Base-by-base conservation (phyloP, 441 rosid genomes). In the Erodium texanum region DNA sequence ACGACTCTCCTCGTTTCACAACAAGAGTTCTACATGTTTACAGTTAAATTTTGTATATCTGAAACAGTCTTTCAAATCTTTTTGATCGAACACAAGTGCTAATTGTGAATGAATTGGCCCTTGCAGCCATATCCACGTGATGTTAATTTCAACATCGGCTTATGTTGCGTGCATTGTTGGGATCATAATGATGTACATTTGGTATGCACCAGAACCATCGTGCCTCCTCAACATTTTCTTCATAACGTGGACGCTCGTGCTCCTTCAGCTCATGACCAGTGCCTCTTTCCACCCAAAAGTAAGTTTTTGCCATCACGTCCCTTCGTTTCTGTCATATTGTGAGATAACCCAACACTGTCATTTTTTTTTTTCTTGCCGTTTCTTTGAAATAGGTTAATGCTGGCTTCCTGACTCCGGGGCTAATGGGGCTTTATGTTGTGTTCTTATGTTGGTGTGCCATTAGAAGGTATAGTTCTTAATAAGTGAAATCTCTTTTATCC, bases 391-490 rank as follows among this genome's bases (percentile, higher is more conserved):
- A 93, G 99, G 82, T 93, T 22, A 87, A 88, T 68, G 83, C 82
- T 5, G 91, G 96, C 56, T 83, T 82, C 86, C 81, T 93, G 79
- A 77, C 96, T 81, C 95, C 97, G 0, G 97, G 95, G 67, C 90
- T 93, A 65, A 93, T 93, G 99, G 99, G 99, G 64, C 97, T 93
- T 12, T 93, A 93, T 72, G 82, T 89, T 52, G 87, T 91, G 34
- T 93, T 89, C 77, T 83, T 93, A 32, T 93, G 99, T 78, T 93
- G 99, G 99, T 93, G 99, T 69, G 99, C 97, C 65, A 89, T 91
- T 61, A 78, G 99, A 76, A 93, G 99, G 99, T 79, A 80, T 38
- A 78, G 10, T 66, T 71, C 68, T 62, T 32, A 38, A 23, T 52
- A 65, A n/a, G n/a, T n/a, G n/a, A n/a, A n/a, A 32, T 32, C 65